Base-by-base conservation (phyloP, 2,329 filamentous ascomycete species). In the Tolypocladium paradoxum region DNA sequence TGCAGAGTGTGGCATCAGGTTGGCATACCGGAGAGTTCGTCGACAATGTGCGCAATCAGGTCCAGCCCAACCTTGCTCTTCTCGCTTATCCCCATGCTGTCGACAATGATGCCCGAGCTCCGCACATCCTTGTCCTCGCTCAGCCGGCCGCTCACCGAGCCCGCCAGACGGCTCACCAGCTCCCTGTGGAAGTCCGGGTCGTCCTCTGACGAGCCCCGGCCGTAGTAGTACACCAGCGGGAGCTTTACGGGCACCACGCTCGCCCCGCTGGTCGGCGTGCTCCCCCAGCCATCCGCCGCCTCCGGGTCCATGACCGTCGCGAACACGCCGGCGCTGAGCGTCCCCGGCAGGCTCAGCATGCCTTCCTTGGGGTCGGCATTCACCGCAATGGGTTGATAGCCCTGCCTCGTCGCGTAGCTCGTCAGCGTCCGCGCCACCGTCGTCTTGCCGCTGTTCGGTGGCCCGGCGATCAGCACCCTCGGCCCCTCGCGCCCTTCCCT, bases 141-240 rank as follows among this genome's bases (percentile, higher is more conserved):
- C 60, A 96, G 72, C 60, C 90, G 82, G 43, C 83, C 88, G 29
- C 84, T 87, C 5, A 89, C 87, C 9, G 88, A 85, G 20, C 92
- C 77, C 0, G 90, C 90, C 65, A 97, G 75, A 57, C 87, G 81
- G 47, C 85, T 88, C 27, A 88, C 74, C 56, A 96, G 72, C 14
- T 84, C 79, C 63, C 83, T 86, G 72, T 87, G 97, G 45, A 92
- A 71, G 35, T 75, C 78, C 0, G 80, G 76, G 56, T 90, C 87
- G 49, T 90, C 87, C 60, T 90, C 85, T 0, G 89, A 81, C 56
- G 77, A 83, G 51, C 81, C 77, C 57, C 87, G 75, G 18, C 93
- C 92, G 67, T 88, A 95, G 69, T 90, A 89, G 66, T 96, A 95
- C 31, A 92, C 90, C 52, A 99, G 73, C 6, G 93, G 93, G 61